Evolutionary conservation across 2,329 filamentous ascomycete genomes (phyloP), one percentile per base, ranked within the genome.

Genomic region (Fusarium sp.): DNA sequence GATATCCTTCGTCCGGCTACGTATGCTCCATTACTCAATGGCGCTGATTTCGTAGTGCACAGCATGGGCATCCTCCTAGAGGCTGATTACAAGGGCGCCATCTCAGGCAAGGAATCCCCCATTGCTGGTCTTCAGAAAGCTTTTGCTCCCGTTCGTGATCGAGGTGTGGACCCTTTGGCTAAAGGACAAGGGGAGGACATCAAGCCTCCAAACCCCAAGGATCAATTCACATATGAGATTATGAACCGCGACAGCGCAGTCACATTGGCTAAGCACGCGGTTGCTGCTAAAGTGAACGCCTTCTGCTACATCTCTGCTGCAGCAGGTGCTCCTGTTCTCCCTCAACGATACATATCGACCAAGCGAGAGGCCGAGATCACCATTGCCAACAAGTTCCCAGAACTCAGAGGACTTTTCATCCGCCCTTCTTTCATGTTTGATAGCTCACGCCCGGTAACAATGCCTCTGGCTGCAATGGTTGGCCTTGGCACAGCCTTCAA

Each of bases 221-320:
- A 91, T 31, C 93, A 96, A 82, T 86, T 97, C 77, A 98, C 95
- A 23, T 99, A 99, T 84, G 96, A 98, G 84, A 87, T 94, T 68
- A 98, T 99, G 94, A 99, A 99, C 84, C 89, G 96, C 63, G 95
- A 98, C 83, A 90, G 86, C 84, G 95, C 95, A 52, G 90, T 98
- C 69, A 88, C 92, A 60, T 87, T 98, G 19, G 96, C 95, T 19
- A 90, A 92, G 78, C 93, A 95, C 79, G 91, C 94, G 4, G 87
- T 87, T 31, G 84, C 84, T 38, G 89, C 90, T 66, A 86, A 89
- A 39, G 91, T 92, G 19, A 83, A 86, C 23, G 89, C 91, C 0
- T 98, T 97, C 80, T 90, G 92, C 66, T 98, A 94, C 85, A 92
- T 99, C 69, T 97, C 94, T 39, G 96, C 96, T 5, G 93, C 94